Conservation (phyloP, 345 rosid species). For the Erysimum cheiranthoides region DNA sequence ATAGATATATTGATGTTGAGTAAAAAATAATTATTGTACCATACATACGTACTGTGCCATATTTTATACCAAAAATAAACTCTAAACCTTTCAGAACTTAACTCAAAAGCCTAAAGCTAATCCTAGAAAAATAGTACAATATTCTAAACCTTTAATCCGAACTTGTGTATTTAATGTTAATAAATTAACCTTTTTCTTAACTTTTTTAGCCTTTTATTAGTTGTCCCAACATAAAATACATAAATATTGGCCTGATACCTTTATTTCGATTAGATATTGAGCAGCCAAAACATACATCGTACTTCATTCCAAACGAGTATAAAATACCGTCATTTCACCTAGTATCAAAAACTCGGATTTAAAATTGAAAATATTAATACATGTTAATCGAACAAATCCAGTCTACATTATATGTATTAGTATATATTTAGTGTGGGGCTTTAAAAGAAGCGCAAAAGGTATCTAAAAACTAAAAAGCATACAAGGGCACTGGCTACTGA, state of each 20-base stretch:
- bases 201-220: not conserved
- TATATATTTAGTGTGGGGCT: slow-evolving; percentile 20
- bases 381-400: slow-evolving; percentile 29
- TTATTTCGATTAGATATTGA: not conserved
- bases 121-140: too few relatives aligned
- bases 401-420: not conserved
- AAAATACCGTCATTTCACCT: not conserved
- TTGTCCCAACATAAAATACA: not conserved
- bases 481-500: slow-evolving; percentile 28
- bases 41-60: not conserved
- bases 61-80: not conserved
- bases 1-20: too few relatives aligned
- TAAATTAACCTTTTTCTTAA: not conserved
- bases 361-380: not conserved
- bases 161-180: not conserved
- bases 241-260: not conserved
- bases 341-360: not conserved
- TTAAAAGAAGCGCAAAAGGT: slow-evolving; percentile 29
- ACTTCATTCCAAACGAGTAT: slow-evolving; percentile 25
- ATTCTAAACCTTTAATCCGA: not conserved
- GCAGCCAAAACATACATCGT: slow-evolving; percentile 16
- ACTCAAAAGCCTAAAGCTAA: not conserved
- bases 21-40: too few relatives aligned
- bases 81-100: not conserved
- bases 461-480: slow-evolving; percentile 46